These are phyloP conservation scores for Huntiella savannae DNA, from an alignment of 2,329 filamentous ascomycete genomes.

Conservation along the genomic window DNA sequence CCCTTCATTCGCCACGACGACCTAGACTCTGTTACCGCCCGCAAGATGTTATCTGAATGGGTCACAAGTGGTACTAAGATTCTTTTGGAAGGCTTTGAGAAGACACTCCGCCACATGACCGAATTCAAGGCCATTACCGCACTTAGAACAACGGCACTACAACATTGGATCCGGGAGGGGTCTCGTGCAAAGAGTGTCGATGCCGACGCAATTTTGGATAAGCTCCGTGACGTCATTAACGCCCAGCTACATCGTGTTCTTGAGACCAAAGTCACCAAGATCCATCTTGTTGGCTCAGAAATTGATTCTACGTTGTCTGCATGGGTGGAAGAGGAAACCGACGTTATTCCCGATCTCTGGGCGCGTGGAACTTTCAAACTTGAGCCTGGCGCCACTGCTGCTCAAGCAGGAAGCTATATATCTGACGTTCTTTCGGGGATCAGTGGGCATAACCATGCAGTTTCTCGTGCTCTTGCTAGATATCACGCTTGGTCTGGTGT, in stretches of 20 bases:
- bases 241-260: slow-evolving; percentile 44
- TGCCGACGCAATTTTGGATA: slow-evolving; percentile 46
- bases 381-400: slow-evolving; percentile 33
- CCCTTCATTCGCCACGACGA: slow-evolving; percentile 77
- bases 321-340: slow-evolving; percentile 37
- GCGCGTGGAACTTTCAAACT: slow-evolving; percentile 35
- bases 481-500: slow-evolving; percentile 59
- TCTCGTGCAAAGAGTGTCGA: slow-evolving; percentile 47
- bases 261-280: slow-evolving; percentile 40
- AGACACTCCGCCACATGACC: slow-evolving; percentile 36
- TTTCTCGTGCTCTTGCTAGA: slow-evolving; percentile 39
- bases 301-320: slow-evolving; percentile 40
- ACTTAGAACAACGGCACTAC: slow-evolving; percentile 49
- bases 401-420: slow-evolving; percentile 43
- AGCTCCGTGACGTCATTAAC: slow-evolving; percentile 50
- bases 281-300: slow-evolving; percentile 45
- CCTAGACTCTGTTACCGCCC: slow-evolving; percentile 38
- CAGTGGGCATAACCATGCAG: slow-evolving; percentile 50
- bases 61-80: slow-evolving; percentile 38
- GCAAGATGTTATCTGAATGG: slow-evolving; percentile 44
- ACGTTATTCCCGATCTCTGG: slow-evolving; percentile 45
- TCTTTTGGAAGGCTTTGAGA: slow-evolving; percentile 41
- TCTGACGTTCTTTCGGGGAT: slow-evolving; percentile 47
- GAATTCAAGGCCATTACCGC: slow-evolving; percentile 52
- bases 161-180: slow-evolving; percentile 56